phyloP scores from a whole-genome alignment of 768 basidiomycete species.

The Leucogyrophana mollusca region DNA sequence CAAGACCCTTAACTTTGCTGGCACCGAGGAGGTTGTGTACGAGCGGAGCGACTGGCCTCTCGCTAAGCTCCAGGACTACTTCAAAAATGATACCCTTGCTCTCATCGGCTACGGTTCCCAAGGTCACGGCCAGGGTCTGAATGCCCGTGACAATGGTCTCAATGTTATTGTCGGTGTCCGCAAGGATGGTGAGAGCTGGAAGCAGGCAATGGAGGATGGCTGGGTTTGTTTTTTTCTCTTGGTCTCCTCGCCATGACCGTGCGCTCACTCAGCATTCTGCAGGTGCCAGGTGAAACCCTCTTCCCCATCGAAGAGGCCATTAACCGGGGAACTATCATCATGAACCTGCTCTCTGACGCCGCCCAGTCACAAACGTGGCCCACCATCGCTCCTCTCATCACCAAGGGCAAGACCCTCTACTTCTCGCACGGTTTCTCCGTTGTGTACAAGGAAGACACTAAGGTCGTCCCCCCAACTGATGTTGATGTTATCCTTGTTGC shows the following conservation, averaged over 20 bases:
- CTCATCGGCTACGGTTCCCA: constrained; percentile 99
- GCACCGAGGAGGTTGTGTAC: constrained; percentile 89
- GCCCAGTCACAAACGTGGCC: constrained; percentile 99
- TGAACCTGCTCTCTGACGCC: constrained; percentile 99
- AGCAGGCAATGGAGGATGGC: constrained; percentile 90
- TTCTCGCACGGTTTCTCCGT: constrained; percentile 99
- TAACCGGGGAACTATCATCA: constrained; percentile 94
- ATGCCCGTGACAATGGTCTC: constrained; percentile 97
- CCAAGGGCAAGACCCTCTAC: constrained; percentile 99
- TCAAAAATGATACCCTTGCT: constrained; percentile 99
- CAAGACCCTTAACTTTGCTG: constrained; percentile 97
- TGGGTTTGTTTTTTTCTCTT: constrained; percentile 56
- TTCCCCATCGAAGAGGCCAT: constrained; percentile 99
- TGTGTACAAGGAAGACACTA: constrained; percentile 96
- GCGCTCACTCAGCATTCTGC: not conserved
- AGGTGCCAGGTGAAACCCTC: constrained; percentile 95
- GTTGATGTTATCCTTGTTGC: constrained; percentile 99
- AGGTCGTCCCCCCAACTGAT: constrained; percentile 87
- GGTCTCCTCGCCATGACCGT: too few relatives aligned
- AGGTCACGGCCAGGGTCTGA: constrained; percentile 97
- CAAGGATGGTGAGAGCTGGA: constrained; percentile 96
- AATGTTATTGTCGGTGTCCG: constrained; percentile 99
- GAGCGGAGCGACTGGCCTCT: constrained; percentile 98
- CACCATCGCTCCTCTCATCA: constrained; percentile 87
- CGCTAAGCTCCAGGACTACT: constrained; percentile 97